Evolutionary conservation across 495 filamentous ascomycete species (phyloP), one percentile per base, ranked within the genome.

Genomic region (Xylaria telfairii): DNA sequence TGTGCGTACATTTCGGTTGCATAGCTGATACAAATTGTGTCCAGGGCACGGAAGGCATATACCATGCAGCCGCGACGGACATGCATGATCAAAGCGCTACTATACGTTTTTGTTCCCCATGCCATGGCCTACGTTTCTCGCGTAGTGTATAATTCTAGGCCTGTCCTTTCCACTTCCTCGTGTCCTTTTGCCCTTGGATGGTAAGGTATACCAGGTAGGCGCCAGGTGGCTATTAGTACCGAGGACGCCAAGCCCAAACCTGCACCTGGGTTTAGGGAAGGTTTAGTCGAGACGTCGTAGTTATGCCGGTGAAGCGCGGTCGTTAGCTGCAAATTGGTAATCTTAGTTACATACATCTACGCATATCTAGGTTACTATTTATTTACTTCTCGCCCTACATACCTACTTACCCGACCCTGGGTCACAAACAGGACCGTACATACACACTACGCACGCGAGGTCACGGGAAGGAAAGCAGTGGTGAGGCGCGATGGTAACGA

Each of bases 21-120:
- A 54, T 28, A 30, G 64, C 64, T 65, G 47, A 66, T 66, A 34
- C 47, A 54, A n/a, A 26, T 39, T 39, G 9, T 37, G 32, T 39
- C 32, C 32, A 21, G 32, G 46, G 64, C 34, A 66, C 62, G 60
- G 51, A 54, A 54, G 51, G 24, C 51, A 54, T 54, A 54, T 54
- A 53, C 51, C 51, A 30, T 54, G 51, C 26, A 30, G 51, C 51
- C 51, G 51, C 28, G 41, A 65, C 37, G 30, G 10, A 28, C 28
- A 34, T 65, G 19, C 46, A 37, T 44, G 42, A 47, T 30, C 44
- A 19, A 65, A 51, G 62, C 30, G 62, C 37, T 65, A 34, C 30
- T 65, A 13, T 24, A 34, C 17, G n/a, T n/a, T n/a, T n/a, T n/a
- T n/a, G n/a, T n/a, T n/a, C 21, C n/a, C 21, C 56, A 21, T 59